Base-by-base conservation (phyloP, 1,284 basidiomycete genomes). In the Meira miltonrushii region DNA sequence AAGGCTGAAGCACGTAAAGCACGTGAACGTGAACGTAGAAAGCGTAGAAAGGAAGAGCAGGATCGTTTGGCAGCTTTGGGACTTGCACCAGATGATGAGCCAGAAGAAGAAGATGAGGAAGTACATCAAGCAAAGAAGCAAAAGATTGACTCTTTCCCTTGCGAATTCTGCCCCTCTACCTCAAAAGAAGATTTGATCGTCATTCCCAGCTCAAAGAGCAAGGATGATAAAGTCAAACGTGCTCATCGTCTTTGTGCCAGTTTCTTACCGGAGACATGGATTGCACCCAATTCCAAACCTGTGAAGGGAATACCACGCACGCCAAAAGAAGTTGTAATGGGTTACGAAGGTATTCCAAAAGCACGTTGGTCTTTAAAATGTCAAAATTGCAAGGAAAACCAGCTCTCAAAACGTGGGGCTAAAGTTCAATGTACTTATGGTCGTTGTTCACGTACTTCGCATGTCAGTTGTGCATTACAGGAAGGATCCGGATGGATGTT, bases 391-490 rank as follows among this genome's bases (percentile, higher is more conserved):
- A 82, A 83, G 28, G 89, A 86, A 73, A 82, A 81, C 25, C 82
- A 82, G 39, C 79, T 83, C 15, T 88, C 87, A 65, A 82, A 81
- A 8, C 87, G 91, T 62, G 94, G 94, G 5, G 90, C 90, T 3
- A 92, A 92, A 58, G 86, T 95, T 33, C 92, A 96, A 73, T 96
- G 92, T 77, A 90, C 90, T 10, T 90, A 90, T 77, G 90, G 90
- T 60, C 92, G 90, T 80, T 95, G 94, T 74, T 83, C 89, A 1
- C 90, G 89, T 69, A 90, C 94, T 0, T 95, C 90, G 79, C 94
- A 98, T 75, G 87, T 95, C 28, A 88, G 87, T 1, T 98, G 94
- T 78, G 94, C 94, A 0, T 58, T 74, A 38, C 57, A 69, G 21
- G 69, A 74, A 52, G 58, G 56, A 5, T 62, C 68, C 17, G 75